Base-by-base conservation (phyloP, 2,329 filamentous ascomycete genomes). In the Ophiocordyceps sinensis region DNA sequence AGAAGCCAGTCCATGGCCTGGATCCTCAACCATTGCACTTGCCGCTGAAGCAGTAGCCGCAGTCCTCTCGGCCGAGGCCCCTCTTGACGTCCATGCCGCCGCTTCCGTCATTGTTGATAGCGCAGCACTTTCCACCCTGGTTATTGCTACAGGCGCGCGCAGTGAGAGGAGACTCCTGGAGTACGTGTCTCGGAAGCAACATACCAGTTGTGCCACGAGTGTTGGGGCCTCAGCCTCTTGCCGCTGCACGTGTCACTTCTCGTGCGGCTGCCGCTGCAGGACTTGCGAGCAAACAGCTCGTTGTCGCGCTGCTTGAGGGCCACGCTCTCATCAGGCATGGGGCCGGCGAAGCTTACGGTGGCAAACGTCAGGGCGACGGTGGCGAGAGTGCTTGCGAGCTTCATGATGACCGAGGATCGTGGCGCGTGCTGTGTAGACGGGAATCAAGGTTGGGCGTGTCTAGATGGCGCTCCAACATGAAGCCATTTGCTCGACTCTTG, bases 121-220 rank as follows among this genome's bases (percentile, higher is more conserved):
- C 30, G 23, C 41, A 42, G 36, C 41, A 42, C 14, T 39, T 42
- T 9, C 41, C 41, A n/a, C 15, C 13, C 4, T n/a, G 5, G 15
- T 30, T 36, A 11, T 42, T 42, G 30, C 41, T 42, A 19, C 34
- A 9, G 6, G 8, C 7, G 8, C 7, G 8, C 14, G 5, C 8
- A 17, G 8, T 10, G 32, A 35, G 32, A 19, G 15, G 32, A 19
- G 32, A 8, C 6, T 31, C 7, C 8, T 13, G 30, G 30, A 8
- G 5, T 11, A 11, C 28, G 30, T 31, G 12, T 13, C 12, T 32
- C n/a, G 32, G 15, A n/a, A 1, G 37, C 26, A 17, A 34, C 41
- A n/a, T 14, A 42, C 41, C 41, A 42, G 30, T 42, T 42, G 15
- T 38, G 30, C 9, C 34, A 42, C 1, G 41, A 38, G 30, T 39